Base-by-base conservation (phyloP, 192 early-diverging fungal species). In the Powellomyces hirtus region DNA sequence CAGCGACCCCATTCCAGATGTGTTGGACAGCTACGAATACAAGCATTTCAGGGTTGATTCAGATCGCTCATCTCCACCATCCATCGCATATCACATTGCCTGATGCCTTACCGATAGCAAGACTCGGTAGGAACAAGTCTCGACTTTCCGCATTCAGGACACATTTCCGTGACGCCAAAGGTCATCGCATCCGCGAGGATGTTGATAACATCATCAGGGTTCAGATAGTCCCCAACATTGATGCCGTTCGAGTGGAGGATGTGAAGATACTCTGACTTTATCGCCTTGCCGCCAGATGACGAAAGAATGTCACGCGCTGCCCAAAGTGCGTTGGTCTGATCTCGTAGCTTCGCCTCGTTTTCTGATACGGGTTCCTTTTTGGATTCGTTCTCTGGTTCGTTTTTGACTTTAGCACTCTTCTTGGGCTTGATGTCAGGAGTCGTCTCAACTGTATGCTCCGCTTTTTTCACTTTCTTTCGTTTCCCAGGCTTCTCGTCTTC, bases 271-370 rank as follows among this genome's bases (percentile, higher is more conserved):
- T 13, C 24, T 38, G 18, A 30, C 45, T 65, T 65, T 8, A 45
- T 59, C 14, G 20, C 37, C 14, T 31, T 22, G 22, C 2, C 57
- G 31, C 14, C 14, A 11, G 24, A 0, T 20, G 22, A 20, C n/a
- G 34, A n/a, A 14, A 64, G 7, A 20, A 33, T 26, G 56, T 69
- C 67, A 7, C 52, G 56, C 50, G 51, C 36, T 4, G 56, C 58
- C 67, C 67, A 69, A 3, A 69, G 5, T 18, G 58, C 57, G 18
- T 59, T 60, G 37, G 29, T 49, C 20, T 69, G 67, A 44, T 69
- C 67, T 4, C 67, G 56, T 16, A 69, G 37, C 31, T 51, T 46
- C 46, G 0, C 27, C 35, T 64, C 35, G 24, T 46, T 51, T 51
- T 22, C 26, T 20, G 37, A 3, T 29, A 5, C 4, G 1, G 22